Evolutionary conservation across 805 yeast species (phyloP), one percentile per base, ranked within the genome.

Genomic region (Candida vartiovaarae): DNA sequence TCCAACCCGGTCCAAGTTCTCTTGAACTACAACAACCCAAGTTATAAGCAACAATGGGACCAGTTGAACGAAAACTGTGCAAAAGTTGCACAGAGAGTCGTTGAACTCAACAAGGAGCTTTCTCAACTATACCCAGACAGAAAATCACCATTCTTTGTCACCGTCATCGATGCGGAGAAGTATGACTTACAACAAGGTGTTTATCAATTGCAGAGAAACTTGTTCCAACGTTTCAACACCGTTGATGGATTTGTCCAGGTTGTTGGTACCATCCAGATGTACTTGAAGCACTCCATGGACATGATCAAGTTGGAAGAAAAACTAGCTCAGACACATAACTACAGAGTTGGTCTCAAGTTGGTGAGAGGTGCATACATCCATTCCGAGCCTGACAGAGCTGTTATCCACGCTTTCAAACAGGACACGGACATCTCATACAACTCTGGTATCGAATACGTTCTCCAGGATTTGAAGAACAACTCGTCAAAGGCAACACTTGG

Each of bases 331-430:
- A 72, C 75, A 42, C 63, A 66, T 20, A 62, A 65, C 43, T 90
- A 90, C 64, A 76, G 84, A 59, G 66, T 89, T 45, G 96, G 96
- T 23, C 70, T 89, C 70, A 90, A 90, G 65, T 74, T 90, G 43
- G 98, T 90, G 15, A 79, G 98, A 64, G 98, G 98, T 51, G 98
- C 98, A 11, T 90, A 90, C 68, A 78, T 90, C 48, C 96, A 90
- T 61, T 78, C 95, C 5, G 98, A 90, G 67, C 76, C 84, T 32
- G 72, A 82, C 50, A 74, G 97, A 58, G 52, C 64, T 5, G 82
- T 86, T 20, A 87, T 90, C 48, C 91, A 82, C 66, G 68, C 72
- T 49, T 75, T 88, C 29, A 90, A 91, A 65, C 71, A 67, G 41
- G 90, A 77, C 48, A 86, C 97, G n/a, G 98, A 90, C 60, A 54